Evolutionary conservation across 768 basidiomycete species (phyloP).

Genomic region (Auricularia sp.): DNA sequence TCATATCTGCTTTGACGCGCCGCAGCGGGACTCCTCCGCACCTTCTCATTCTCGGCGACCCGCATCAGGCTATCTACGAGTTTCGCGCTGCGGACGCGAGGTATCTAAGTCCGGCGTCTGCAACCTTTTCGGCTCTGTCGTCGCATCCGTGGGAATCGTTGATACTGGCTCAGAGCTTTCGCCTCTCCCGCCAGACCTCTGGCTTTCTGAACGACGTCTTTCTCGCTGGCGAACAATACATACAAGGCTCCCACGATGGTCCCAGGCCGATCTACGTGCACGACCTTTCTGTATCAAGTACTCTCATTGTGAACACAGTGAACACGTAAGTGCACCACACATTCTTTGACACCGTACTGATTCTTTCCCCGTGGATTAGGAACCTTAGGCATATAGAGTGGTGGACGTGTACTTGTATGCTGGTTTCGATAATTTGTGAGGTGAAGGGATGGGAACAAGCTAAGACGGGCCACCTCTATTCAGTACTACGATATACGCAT

Average conservation of each 20-base stretch:
- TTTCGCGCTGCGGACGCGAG: constrained; percentile 4
- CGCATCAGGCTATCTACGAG: constrained; percentile 5
- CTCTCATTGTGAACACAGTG: too few relatives aligned
- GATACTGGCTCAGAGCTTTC: constrained; percentile 3
- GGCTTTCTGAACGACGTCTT: constrained; percentile 5
- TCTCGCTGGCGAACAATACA: constrained; percentile 5
- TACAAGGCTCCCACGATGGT: constrained; percentile 4
- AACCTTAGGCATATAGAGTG: too few relatives aligned
- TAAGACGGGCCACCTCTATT: too few relatives aligned
- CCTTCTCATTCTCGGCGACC: constrained; percentile 3
- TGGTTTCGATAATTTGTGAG: too few relatives aligned
- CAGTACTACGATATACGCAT: too few relatives aligned
- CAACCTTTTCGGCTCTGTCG: neutral
- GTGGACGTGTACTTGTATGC: too few relatives aligned
- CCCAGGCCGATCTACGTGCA: constrained; percentile 3
- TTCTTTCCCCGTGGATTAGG: too few relatives aligned
- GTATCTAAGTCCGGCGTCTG: neutral
- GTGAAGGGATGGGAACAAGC: too few relatives aligned
- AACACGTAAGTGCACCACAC: too few relatives aligned
- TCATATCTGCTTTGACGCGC: neutral
- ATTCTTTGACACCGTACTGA: too few relatives aligned
- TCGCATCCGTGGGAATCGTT: constrained; percentile 2
- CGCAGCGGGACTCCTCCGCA: neutral
- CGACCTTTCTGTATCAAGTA: too few relatives aligned
- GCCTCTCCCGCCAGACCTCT: constrained; percentile 1